Base-by-base conservation (phyloP, 306 rosid genomes). In the Heteromeles arbutifolia region DNA sequence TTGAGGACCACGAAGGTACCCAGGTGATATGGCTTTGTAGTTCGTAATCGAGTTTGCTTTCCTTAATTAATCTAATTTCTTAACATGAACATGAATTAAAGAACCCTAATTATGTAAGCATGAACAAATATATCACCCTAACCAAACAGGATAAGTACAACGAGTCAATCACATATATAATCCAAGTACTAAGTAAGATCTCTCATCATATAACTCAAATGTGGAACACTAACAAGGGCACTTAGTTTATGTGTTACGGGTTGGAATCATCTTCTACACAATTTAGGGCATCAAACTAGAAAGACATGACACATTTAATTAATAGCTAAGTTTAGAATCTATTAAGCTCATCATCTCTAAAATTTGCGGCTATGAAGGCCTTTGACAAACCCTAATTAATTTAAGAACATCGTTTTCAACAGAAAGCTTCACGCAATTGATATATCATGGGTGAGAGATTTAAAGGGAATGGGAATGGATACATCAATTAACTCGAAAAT, bases 381-480 rank as follows among this genome's bases (percentile, higher is more conserved):
- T 32, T 58, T 43, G 69, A 41, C 43, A 37, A 73, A 48, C 8
- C 69, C 77, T 78, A 72, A 61, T 76, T 28, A 21, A 59, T n/a
- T 21, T 17, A 52, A 22, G 61, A 31, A 73, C 44, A 61, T 83
- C 85, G 72, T 53, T 84, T 84, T 87, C 81, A 75, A 34, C 69
- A 69, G 78, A 79, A 79, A 67, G 79, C 90, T 86, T 84, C 88
- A 83, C 92, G 90, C 85, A 88, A 87, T 74, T 61, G 73, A 73
- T 8, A 73, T 8, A 56, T 24, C 24, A 37, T n/a, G 15, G 29
- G 26, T 22, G 19, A 61, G 4, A 6, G 18, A 24, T 61, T 26
- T 12, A 61, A 61, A 57, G 29, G 63, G 63, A n/a, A 26, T 12
- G 34, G 18, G 65, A 26, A 61, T 61, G 34, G 1, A 61, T 26